A percentile compares a stretch with the other conserved stretches of the same genome.
Conservation (phyloP, 768 basidiomycete genomes). For the Tricholoma matsutake region DNA sequence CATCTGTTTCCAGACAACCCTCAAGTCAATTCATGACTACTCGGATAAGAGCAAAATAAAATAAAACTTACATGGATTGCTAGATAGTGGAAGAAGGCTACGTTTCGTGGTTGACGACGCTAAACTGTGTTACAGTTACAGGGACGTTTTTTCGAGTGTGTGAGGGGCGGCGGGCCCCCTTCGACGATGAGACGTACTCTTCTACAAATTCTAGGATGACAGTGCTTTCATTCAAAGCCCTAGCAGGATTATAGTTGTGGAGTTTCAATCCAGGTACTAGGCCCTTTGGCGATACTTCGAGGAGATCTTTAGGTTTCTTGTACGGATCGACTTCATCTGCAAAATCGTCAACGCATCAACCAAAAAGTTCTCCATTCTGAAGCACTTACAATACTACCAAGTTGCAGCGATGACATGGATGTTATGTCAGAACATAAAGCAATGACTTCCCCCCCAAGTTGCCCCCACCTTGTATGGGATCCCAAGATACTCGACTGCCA, state of each 20-base stretch:
- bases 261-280: constrained; percentile 71
- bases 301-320: constrained; percentile 73
- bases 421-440: too few relatives aligned
- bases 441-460: too few relatives aligned
- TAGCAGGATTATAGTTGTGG: constrained; percentile 49
- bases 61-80: constrained; percentile 50
- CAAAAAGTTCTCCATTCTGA: neutral
- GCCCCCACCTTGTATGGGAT: constrained; percentile 64
- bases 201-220: constrained; percentile 78
- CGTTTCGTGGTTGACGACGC: constrained; percentile 45
- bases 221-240: constrained; percentile 74
- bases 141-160: too few relatives aligned
- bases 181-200: constrained; percentile 55
- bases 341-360: neutral
- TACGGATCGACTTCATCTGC: constrained; percentile 81
- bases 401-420: neutral
- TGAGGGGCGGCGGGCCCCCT: too few relatives aligned
- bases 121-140: constrained; percentile 40
- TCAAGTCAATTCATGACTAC: neutral
- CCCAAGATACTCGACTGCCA: constrained; percentile 63
- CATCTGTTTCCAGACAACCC: too few relatives aligned
- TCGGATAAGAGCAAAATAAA: too few relatives aligned
- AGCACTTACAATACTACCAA: neutral
- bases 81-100: constrained; percentile 54
- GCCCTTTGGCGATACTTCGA: constrained; percentile 81